Base-by-base conservation (phyloP, 495 filamentous ascomycete species). In the Copromyces sp. region DNA sequence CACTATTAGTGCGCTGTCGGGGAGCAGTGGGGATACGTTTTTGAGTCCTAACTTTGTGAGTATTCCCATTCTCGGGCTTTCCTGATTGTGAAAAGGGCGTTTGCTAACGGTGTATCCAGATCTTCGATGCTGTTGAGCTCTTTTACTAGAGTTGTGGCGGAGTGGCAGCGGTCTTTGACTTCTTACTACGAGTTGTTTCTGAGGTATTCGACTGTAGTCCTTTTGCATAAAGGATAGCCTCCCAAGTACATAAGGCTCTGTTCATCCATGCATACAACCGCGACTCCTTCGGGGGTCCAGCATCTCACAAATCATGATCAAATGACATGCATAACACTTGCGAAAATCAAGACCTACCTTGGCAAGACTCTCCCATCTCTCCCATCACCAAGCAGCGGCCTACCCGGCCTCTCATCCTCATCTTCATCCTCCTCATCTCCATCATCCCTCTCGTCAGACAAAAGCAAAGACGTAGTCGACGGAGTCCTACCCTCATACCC, bases 11-110 rank as follows among this genome's bases (percentile, higher is more conserved):
- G 86, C 87, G 32, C 80, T 86, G 32, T 90, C 87, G 12, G 89
- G 90, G 7, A 90, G 85, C 78, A 84, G 83, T 17, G 88, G 88
- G 2, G 79, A 76, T 38, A 78, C 78, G 0, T 91, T 84, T 73
- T 78, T 91, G 73, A 85, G 82, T 47, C 89, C 89, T 9, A 91
- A 91, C 72, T 82, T 90, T 73, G 88, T 90, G 77, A 87, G 87
- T 84, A 32, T 53, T n/a, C 24, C 24, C 24, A 24, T 24, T 24
- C 24, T 24, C 24, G 24, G 24, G 24, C 24, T 24, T 9, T 37
- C 1, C 9, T 71, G 11, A 45, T 71, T 7, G 40, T 16, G 38
- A 7, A 32, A 3, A 39, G 0, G 2, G 17, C 9, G 37, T 0
- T 29, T 70, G 37, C 42, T 53, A 20, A 38, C 37, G 16, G 59